Percentiles rank a stretch among this genome's conserved stretches.
Conservation (phyloP, 2,329 filamentous ascomycete genomes). For the Talaromyces sp. region DNA sequence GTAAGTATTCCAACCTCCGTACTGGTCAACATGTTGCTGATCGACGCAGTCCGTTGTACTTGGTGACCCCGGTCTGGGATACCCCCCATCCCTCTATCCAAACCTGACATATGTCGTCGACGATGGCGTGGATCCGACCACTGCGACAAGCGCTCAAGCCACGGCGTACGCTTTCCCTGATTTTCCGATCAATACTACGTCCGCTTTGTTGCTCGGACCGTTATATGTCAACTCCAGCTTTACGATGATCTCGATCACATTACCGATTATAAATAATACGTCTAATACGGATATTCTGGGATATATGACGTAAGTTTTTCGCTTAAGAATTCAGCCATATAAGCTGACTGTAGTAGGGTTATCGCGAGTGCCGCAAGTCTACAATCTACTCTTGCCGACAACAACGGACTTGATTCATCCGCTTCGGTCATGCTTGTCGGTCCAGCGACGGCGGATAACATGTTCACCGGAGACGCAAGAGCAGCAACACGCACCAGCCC, state of each 20-base stretch:
- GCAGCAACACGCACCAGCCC: not conserved
- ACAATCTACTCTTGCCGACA: conserved; percentile 44
- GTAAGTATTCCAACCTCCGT: not conserved
- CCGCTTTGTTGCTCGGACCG: conserved; percentile 72
- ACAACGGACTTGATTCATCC: conserved; percentile 10
- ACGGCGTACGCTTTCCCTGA: conserved; percentile 41
- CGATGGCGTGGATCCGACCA: conserved; percentile 12
- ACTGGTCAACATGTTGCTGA: not conserved
- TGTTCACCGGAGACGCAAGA: not conserved
- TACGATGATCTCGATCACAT: conserved; percentile 74
- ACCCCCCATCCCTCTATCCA: conserved; percentile 70
- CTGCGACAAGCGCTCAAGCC: conserved; percentile 28
- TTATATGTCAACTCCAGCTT: conserved; percentile 68
- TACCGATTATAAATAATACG: conserved; percentile 70
- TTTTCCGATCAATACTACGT: conserved; percentile 42
- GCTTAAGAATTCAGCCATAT: not conserved
- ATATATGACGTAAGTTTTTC: conserved; percentile 69
- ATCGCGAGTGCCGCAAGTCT: conserved; percentile 46
- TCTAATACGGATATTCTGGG: conserved; percentile 65
- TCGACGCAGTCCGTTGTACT: conserved; percentile 49
- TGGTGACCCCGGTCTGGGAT: conserved; percentile 63
- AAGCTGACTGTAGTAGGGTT: conserved; percentile 52
- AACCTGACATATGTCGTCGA: conserved; percentile 64
- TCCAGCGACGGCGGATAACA: conserved; percentile 4
- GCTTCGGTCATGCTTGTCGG: conserved; percentile 10